These are phyloP conservation scores for Macroventuria anomochaeta DNA, from an alignment of 2,329 filamentous ascomycete genomes.

Conservation along the genomic window DNA sequence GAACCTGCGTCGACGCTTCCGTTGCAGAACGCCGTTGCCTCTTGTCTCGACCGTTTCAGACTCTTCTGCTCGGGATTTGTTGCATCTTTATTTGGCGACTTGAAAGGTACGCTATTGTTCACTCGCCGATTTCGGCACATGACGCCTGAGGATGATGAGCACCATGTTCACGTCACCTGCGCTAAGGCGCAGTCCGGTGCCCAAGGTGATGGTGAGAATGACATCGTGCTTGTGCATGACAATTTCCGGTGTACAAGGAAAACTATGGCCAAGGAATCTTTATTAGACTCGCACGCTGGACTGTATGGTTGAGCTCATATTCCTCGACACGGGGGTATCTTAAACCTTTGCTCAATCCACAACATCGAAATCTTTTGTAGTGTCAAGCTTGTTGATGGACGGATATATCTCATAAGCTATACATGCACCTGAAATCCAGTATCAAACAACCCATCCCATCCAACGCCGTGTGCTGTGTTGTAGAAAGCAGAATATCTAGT, in stretches of 20 bases:
- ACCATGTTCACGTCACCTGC: conserved; percentile 19
- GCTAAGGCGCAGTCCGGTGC: conserved; percentile 9
- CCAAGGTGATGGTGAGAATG: conserved; percentile 2
- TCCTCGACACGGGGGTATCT: neutral
- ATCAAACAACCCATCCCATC: conserved; percentile 15
- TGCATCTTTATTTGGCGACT: neutral
- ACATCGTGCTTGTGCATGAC: conserved; percentile 3
- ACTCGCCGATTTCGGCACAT: conserved; percentile 15
- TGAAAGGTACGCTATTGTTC: neutral
- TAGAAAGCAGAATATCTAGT: conserved; percentile 14
- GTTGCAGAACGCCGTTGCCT: conserved; percentile 12
- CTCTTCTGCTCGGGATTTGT: conserved; percentile 9
- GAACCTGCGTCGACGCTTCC: conserved; percentile 8
- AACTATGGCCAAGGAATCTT: neutral
- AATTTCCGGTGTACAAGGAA: neutral
- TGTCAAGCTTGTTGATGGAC: neutral
- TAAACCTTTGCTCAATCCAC: neutral
- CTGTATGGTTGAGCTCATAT: neutral
- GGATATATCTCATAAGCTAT: conserved; percentile 5
- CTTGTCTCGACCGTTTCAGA: conserved; percentile 1
- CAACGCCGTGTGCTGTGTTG: conserved; percentile 31
- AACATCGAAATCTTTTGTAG: neutral
- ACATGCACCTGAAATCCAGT: conserved; percentile 11
- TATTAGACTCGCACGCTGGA: too few relatives aligned
- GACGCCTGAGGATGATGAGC: conserved; percentile 4